Percentiles rank a stretch among this genome's conserved stretches.
Conservation (phyloP, 169 alveolate genomes). For the Plasmodium billcollinsi region DNA sequence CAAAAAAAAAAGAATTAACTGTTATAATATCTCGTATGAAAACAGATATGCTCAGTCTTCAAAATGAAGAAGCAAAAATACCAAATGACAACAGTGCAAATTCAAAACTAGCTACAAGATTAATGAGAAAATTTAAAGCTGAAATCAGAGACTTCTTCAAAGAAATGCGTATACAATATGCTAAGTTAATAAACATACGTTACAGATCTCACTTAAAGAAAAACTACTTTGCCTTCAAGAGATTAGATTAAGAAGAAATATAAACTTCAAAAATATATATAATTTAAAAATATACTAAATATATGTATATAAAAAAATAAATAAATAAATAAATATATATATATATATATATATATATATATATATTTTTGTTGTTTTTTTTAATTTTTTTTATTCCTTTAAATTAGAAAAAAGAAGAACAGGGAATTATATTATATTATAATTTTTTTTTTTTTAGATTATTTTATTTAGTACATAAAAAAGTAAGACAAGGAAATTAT, state of each 20-base stretch:
- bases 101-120: neutral
- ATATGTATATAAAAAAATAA: too few relatives aligned
- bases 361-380: too few relatives aligned
- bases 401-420: too few relatives aligned
- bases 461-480: too few relatives aligned
- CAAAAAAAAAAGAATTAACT: conserved; percentile 37
- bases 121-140: conserved; percentile 22
- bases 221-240: conserved; percentile 27
- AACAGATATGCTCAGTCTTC: conserved; percentile 21
- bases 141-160: conserved; percentile 21
- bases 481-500: too few relatives aligned
- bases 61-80: conserved; percentile 3
- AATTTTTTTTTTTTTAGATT: too few relatives aligned
- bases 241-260: conserved; percentile 12
- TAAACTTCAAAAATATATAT: too few relatives aligned
- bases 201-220: conserved; percentile 14
- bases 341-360: too few relatives aligned
- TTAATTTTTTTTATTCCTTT: too few relatives aligned
- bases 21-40: conserved; percentile 31
- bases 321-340: too few relatives aligned
- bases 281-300: too few relatives aligned
- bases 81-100: neutral
- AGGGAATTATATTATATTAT: too few relatives aligned
- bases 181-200: conserved; percentile 14
- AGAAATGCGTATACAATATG: conserved; percentile 48